Conservation (phyloP, 2,329 filamentous ascomycete genomes). For the Diplodia corticola region DNA sequence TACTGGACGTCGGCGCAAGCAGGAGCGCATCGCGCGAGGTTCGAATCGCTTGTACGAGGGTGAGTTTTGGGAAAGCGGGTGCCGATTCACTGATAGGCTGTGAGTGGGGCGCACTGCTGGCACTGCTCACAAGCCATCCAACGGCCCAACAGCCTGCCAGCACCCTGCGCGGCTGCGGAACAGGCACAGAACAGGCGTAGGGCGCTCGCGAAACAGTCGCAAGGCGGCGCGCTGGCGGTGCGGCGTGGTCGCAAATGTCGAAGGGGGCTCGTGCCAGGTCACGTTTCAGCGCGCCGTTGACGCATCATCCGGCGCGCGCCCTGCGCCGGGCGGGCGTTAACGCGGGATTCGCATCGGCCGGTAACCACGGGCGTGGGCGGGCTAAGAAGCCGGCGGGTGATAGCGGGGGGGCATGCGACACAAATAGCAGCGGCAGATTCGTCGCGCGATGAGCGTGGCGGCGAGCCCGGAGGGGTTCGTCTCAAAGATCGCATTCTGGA, state of each 20-base stretch:
- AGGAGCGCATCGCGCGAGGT: conserved; percentile 8
- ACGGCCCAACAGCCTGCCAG: conserved; percentile 21
- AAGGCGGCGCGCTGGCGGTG: not conserved
- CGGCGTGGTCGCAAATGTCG: conserved; percentile 6
- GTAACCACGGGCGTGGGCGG: not conserved
- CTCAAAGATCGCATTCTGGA: conserved; percentile 3
- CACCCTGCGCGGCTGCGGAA: conserved; percentile 17
- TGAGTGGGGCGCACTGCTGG: conserved; percentile 22
- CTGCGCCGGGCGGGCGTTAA: not conserved
- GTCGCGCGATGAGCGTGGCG: not conserved
- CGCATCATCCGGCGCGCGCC: conserved; percentile 17
- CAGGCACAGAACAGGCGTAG: conserved; percentile 17
- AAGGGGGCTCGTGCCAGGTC: conserved; percentile 2
- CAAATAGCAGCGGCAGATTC: conserved; percentile 3
- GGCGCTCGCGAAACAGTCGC: not conserved
- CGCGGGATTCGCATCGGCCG: not conserved
- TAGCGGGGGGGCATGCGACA: not conserved
- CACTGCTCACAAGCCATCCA: conserved; percentile 20
- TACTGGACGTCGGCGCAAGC: conserved; percentile 4
- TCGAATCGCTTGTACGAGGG: conserved; percentile 23
- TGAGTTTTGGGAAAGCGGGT: conserved; percentile 28
- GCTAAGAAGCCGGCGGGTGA: not conserved
- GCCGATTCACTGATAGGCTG: conserved; percentile 28
- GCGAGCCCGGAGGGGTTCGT: not conserved
- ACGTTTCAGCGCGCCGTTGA: conserved; percentile 17